Conservation (phyloP, 225 moss, liverwort and hornwort species). For the Bryoerythrophyllum caledonicum region DNA sequence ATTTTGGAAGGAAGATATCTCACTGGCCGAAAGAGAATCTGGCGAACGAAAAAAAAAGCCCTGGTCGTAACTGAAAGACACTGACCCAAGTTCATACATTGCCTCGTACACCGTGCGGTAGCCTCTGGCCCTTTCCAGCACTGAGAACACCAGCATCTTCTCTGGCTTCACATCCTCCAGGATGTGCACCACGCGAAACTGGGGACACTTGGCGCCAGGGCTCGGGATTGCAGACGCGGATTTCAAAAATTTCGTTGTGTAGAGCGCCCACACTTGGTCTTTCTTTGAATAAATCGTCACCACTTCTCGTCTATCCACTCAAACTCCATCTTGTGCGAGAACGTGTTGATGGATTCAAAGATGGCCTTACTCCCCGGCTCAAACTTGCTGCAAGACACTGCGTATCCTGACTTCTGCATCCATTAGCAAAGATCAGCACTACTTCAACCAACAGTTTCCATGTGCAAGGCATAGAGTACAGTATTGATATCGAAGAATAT, state of each 20-base stretch:
- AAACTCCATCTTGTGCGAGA: conserved; percentile 40
- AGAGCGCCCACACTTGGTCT: conserved; percentile 43
- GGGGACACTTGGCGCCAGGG: neutral
- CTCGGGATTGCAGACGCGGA: neutral
- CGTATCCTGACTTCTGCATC: conserved; percentile 24
- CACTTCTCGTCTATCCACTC: neutral
- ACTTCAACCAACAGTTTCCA: neutral
- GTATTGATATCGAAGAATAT: neutral
- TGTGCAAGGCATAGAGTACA: too few species aligned
- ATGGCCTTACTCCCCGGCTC: conserved; percentile 2
- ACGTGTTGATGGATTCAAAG: conserved; percentile 36
- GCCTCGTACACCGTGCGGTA: conserved; percentile 29
- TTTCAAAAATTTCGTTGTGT: neutral
- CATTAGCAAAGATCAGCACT: neutral
- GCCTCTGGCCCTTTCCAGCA: conserved; percentile 25
- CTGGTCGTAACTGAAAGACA: neutral
- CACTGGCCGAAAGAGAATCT: too few species aligned
- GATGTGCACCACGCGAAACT: conserved; percentile 27
- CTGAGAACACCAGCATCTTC: conserved; percentile 8
- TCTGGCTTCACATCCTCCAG: conserved; percentile 17
- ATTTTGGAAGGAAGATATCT: too few species aligned
- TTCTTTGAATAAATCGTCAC: conserved; percentile 31
- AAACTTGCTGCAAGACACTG: conserved; percentile 32
- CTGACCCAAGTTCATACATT: neutral
- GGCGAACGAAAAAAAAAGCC: too few species aligned